Conservation (phyloP, 495 filamentous ascomycete species). For the Hypoxylon fragiforme region DNA sequence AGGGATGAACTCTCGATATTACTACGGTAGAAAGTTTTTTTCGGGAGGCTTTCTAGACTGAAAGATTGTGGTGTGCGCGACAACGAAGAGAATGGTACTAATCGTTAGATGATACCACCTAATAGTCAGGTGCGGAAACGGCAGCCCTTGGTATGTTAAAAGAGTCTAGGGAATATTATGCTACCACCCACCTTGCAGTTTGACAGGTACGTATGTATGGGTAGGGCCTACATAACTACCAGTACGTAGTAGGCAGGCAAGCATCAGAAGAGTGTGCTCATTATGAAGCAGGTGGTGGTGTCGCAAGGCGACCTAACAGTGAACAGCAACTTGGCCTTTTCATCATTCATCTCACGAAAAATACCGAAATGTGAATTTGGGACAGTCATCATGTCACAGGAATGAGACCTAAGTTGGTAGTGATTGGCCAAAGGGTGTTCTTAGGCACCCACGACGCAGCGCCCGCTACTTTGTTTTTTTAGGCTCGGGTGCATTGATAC, state of each 20-base stretch:
- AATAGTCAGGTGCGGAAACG: not conserved
- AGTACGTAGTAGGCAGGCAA: too few species aligned
- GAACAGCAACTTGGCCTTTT: slow-evolving; percentile 27
- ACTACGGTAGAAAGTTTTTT: slow-evolving; percentile 12
- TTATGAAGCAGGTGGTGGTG: slow-evolving; percentile 29
- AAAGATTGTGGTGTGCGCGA: slow-evolving; percentile 11
- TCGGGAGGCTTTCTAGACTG: slow-evolving; percentile 14
- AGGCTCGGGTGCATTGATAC: slow-evolving; percentile 43
- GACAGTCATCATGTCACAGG: slow-evolving; percentile 36
- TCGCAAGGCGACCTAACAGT: slow-evolving; percentile 26
- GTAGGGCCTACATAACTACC: too few species aligned
- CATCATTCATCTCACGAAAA: slow-evolving; percentile 24
- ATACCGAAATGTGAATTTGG: slow-evolving; percentile 14
- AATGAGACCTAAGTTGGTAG: slow-evolving; percentile 9
- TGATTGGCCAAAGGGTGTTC: slow-evolving; percentile 27
- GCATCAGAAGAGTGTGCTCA: slow-evolving; percentile 2
- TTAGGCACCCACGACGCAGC: slow-evolving; percentile 38
- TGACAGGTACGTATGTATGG: slow-evolving; percentile 31
- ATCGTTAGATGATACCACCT: too few species aligned
- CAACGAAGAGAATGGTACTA: slow-evolving; percentile 2
- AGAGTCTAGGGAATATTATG: slow-evolving; percentile 20
- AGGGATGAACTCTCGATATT: slow-evolving; percentile 1
- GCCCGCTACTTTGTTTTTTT: slow-evolving; percentile 29
- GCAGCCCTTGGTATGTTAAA: slow-evolving; percentile 16
- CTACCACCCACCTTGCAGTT: slow-evolving; percentile 32